These are phyloP conservation scores for Geotrichum aggregatum DNA, from an alignment of 1,139 yeast genomes.

Conservation along the genomic window DNA sequence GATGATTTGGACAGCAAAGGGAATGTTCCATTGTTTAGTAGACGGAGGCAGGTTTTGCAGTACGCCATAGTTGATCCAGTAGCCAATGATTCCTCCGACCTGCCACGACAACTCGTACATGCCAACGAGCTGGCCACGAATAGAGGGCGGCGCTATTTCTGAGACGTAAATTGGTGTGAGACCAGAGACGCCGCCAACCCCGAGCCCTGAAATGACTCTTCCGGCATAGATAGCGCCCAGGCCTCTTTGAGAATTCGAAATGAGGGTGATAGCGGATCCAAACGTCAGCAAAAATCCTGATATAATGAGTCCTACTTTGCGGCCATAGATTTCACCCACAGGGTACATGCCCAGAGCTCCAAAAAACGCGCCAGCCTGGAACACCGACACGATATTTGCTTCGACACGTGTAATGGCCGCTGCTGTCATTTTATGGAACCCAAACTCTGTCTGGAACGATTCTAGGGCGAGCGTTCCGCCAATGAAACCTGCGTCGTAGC, in stretches of 20 bases:
- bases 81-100: constrained; percentile 47
- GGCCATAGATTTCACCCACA: constrained; percentile 42
- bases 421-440: constrained; percentile 31
- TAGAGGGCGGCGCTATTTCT: constrained; percentile 56
- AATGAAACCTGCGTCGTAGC: constrained; percentile 47
- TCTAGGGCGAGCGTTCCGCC: constrained; percentile 45
- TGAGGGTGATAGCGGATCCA: constrained; percentile 39
- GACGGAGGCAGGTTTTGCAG: constrained; percentile 16
- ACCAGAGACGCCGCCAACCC: constrained; percentile 43
- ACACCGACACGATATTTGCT: constrained; percentile 44
- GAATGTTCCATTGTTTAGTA: constrained; percentile 29
- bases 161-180: constrained; percentile 63
- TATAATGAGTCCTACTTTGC: constrained; percentile 39
- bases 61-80: constrained; percentile 35
- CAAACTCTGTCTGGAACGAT: constrained; percentile 41
- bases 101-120: constrained; percentile 58
- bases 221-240: constrained; percentile 40
- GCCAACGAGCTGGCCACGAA: constrained; percentile 56
- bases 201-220: constrained; percentile 34
- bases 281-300: constrained; percentile 44
- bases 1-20: constrained; percentile 44
- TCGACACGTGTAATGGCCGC: constrained; percentile 30
- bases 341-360: constrained; percentile 47
- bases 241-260: constrained; percentile 20
- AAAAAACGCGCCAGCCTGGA: constrained; percentile 49